Conservation (phyloP, 176 grass and related monocot genomes). For the Phoenix roebelenii region DNA sequence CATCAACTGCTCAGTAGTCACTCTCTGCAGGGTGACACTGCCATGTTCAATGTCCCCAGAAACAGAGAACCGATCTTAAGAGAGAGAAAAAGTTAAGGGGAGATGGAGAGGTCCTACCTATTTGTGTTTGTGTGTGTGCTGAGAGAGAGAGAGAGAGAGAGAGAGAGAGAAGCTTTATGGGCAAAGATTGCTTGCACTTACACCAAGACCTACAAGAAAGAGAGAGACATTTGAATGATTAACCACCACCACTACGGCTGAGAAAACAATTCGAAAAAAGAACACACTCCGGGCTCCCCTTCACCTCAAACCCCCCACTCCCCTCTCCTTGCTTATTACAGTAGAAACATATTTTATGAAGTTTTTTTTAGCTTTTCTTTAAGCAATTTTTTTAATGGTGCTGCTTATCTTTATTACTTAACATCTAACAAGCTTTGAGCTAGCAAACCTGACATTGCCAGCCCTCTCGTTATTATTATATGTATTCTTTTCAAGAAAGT, state of each 20-base stretch:
- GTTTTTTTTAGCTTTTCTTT: conserved; percentile 35
- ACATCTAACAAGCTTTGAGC: conserved; percentile 17
- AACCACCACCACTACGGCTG: not conserved
- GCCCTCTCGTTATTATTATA: conserved; percentile 27
- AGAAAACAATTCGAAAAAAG: not conserved
- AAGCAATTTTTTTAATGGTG: conserved; percentile 57
- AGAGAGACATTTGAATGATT: conserved; percentile 5
- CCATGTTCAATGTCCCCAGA: too few relatives aligned
- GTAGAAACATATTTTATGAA: conserved; percentile 27
- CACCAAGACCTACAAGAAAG: not conserved
- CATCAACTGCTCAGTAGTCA: too few relatives aligned
- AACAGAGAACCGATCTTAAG: too few relatives aligned
- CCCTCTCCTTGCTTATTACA: conserved; percentile 20
- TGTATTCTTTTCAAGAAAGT: conserved; percentile 6
- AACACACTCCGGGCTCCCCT: not conserved
- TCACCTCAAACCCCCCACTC: not conserved
- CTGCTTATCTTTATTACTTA: conserved; percentile 53
- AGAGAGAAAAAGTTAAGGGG: too few relatives aligned
- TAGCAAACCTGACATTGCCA: conserved; percentile 55
- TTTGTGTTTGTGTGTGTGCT: too few relatives aligned
- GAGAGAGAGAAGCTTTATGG: not conserved
- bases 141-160: not conserved
- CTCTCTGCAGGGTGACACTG: too few relatives aligned
- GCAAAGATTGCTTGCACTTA: conserved; percentile 15
- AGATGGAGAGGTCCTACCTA: too few relatives aligned